These are phyloP conservation scores for Penicillium sp. DNA, from an alignment of 2,329 filamentous ascomycete species.

Conservation along the genomic window DNA sequence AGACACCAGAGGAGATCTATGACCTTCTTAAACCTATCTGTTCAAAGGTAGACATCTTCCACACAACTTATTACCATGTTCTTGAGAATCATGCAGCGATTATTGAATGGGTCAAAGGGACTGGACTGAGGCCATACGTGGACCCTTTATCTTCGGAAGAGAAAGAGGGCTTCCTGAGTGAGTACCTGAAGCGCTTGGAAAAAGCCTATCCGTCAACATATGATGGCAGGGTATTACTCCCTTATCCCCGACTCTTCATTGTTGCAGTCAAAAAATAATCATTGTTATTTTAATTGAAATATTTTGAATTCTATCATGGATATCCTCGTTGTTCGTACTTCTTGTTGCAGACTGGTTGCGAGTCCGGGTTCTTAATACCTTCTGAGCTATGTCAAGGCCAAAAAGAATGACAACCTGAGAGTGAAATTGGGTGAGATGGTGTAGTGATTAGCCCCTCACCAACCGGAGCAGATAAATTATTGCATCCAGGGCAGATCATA, in stretches of 20 bases:
- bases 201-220: conserved; percentile 48
- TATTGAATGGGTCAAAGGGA: conserved; percentile 64
- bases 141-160: conserved; percentile 51
- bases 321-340: not conserved
- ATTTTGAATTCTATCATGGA: not conserved
- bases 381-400: not conserved
- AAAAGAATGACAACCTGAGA: not conserved
- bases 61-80: conserved; percentile 58
- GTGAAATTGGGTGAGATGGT: not conserved
- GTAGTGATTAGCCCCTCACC: no score
- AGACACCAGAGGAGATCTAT: conserved; percentile 54
- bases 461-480: not conserved
- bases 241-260: conserved; percentile 62
- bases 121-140: conserved; percentile 60
- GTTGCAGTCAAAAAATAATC: conserved; percentile 45
- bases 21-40: conserved; percentile 53
- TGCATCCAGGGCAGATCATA: not conserved
- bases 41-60: conserved; percentile 56
- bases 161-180: conserved; percentile 49
- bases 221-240: conserved; percentile 60
- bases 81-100: conserved; percentile 55
- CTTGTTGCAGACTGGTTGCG: not conserved
- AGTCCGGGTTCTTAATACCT: not conserved
- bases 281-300: not conserved
- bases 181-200: conserved; percentile 53